These are phyloP conservation scores for Mastigamoeba balamuthi DNA, from an alignment of 78 protist species.

Conservation along the genomic window DNA sequence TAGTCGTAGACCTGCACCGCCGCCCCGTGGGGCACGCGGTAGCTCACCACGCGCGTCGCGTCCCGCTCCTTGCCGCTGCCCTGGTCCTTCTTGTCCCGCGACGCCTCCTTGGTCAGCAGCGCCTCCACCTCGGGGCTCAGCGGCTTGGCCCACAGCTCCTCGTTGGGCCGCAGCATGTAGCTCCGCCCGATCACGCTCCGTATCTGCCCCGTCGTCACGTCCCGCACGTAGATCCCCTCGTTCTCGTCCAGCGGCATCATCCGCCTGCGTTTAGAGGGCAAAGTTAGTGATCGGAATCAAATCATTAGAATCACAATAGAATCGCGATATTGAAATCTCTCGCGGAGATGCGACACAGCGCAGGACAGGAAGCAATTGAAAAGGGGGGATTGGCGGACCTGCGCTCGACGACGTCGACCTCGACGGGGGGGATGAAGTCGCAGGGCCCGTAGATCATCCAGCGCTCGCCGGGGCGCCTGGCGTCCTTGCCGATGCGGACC, in stretches of 20 bases:
- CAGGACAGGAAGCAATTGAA: no score
- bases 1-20: conserved; percentile 75
- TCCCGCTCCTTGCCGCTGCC: conserved; percentile 38
- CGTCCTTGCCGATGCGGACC: conserved; percentile 12
- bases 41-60: conserved; percentile 62
- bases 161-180: conserved; percentile 64
- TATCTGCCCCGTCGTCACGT: conserved; percentile 66
- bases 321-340: neutral
- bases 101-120: conserved; percentile 18
- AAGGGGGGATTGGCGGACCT: conserved; percentile 39
- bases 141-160: conserved; percentile 73
- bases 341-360: no score
- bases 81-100: conserved; percentile 37
- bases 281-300: no score
- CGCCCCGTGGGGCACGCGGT: conserved; percentile 72
- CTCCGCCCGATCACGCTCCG: conserved; percentile 54
- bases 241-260: conserved; percentile 59
- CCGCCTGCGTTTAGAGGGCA: no score
- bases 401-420: conserved; percentile 61
- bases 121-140: conserved; percentile 59
- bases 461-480: conserved; percentile 57
- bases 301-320: neutral
- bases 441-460: conserved; percentile 66
- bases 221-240: conserved; percentile 80
- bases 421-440: conserved; percentile 63